Evolutionary conservation across 1,284 basidiomycete species (phyloP), one percentile per base, ranked within the genome.

Genomic region (Apiotrichum domesticum): DNA sequence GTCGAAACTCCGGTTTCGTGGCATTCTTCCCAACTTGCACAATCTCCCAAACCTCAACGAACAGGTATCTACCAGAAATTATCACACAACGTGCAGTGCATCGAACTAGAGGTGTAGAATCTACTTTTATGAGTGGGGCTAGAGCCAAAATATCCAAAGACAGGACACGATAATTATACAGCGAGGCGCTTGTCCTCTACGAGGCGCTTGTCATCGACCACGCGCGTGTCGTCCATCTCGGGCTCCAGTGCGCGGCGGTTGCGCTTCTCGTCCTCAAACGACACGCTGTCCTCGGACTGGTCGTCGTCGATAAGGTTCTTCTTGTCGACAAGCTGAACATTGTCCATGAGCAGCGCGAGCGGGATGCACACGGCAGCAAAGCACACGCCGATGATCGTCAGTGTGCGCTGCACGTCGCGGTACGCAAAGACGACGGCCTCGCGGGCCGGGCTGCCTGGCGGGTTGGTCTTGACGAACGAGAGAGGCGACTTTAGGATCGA

Each of bases 381-480:
- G 51, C 66, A 72, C 34, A 77, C 62, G 55, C 73, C 75, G 11
- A 66, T 63, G 51, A 73, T 74, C 51, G 66, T 65, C 11, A 75
- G 59, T 9, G 66, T 61, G 46, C 61, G 51, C 64, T 76, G 74
- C 0, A 69, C 67, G 48, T 72, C 61, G 21, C 66, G 56, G 55
- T 76, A 76, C 0, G 74, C 73, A 11, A 53, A 47, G 15, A 65
- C 58, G 15, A 74, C 63, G 3, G 73, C 75, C 32, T 65, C 64
- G 41, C 77, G 66, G 34, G 69, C 70, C 3, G 68, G 61, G 1
- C 72, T 71, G 3, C 72, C 74, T 7, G 67, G 59, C 3, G 72
- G 69, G 60, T 78, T 72, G 8, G 49, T 42, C 35, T 65, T 55
- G 34, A 69, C 67, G 54, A 68, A 71, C 6, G 58, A 64, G 35